These are phyloP conservation scores for Leccinum truebloodii DNA, from an alignment of 768 basidiomycete species.

Conservation along the genomic window DNA sequence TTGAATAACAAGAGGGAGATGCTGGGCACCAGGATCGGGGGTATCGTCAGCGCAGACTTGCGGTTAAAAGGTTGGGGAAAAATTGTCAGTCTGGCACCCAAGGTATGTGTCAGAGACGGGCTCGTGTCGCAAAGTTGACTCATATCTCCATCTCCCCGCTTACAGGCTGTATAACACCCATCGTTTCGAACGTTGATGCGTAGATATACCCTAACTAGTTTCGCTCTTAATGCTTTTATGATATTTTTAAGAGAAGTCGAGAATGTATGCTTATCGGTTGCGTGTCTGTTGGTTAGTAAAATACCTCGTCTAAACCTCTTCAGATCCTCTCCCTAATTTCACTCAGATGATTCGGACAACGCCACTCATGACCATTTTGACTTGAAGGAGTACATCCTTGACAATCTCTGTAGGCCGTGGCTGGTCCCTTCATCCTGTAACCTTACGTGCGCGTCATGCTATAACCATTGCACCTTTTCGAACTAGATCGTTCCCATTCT, in stretches of 20 bases:
- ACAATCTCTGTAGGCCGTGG: not conserved
- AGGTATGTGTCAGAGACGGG: slow-evolving; percentile 45
- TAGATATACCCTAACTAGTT: slow-evolving; percentile 17
- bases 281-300: not conserved
- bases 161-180: slow-evolving; percentile 20
- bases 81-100: slow-evolving; percentile 88
- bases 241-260: not conserved
- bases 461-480: slow-evolving; percentile 7
- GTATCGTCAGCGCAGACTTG: slow-evolving; percentile 89
- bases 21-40: slow-evolving; percentile 92
- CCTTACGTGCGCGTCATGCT: slow-evolving; percentile 5
- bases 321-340: not conserved
- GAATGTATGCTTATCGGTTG: not conserved
- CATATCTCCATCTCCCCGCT: not conserved
- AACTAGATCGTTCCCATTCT: slow-evolving; percentile 3
- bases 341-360: slow-evolving; percentile 17
- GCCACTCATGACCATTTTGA: slow-evolving; percentile 5
- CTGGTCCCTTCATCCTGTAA: not conserved
- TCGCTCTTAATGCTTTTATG: not conserved
- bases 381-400: not conserved
- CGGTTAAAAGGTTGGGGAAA: slow-evolving; percentile 94
- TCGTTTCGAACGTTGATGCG: not conserved
- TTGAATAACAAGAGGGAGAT: slow-evolving; percentile 96
- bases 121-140: not conserved
- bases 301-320: not conserved